Conservation (phyloP, 192 early-diverging fungal genomes). For the Gigaspora rosea region DNA sequence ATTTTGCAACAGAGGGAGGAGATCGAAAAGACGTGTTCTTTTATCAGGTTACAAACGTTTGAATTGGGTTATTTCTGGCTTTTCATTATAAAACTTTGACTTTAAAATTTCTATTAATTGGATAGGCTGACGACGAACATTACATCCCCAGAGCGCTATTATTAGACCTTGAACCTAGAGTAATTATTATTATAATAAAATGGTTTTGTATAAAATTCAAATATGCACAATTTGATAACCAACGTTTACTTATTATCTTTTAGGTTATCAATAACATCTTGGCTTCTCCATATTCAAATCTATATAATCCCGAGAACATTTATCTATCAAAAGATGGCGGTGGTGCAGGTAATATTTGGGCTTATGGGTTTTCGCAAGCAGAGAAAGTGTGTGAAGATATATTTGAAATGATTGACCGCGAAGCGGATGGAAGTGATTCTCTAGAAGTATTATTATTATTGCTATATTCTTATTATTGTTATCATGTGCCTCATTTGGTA, state of each 20-base stretch:
- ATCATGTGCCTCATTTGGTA: not conserved
- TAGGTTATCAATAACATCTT: slow-evolving; percentile 92
- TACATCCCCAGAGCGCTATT: slow-evolving; percentile 95
- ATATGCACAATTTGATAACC: not conserved
- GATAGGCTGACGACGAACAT: slow-evolving; percentile 97
- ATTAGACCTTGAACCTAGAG: slow-evolving; percentile 91
- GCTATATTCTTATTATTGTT: not conserved
- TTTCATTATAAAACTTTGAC: not conserved
- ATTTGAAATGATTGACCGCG: slow-evolving; percentile 95
- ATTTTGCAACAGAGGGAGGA: slow-evolving; percentile 83
- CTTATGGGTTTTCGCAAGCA: slow-evolving; percentile 85
- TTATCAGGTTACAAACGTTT: slow-evolving; percentile 71
- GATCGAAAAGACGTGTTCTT: slow-evolving; percentile 99
- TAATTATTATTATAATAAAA: slow-evolving; percentile 38
- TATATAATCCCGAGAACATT: slow-evolving; percentile 98
- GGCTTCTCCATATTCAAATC: slow-evolving; percentile 81
- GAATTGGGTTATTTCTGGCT: not conserved
- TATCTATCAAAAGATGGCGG: slow-evolving; percentile 90
- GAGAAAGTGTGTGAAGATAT: slow-evolving; percentile 89
- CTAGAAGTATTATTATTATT: slow-evolving; percentile 64
- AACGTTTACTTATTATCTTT: not conserved
- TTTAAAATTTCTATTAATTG: not conserved
- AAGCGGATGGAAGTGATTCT: slow-evolving; percentile 93
- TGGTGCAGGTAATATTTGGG: slow-evolving; percentile 98
- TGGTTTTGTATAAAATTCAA: not conserved